These are phyloP conservation scores for Rutstroemia sp. DNA, from an alignment of 2,329 filamentous ascomycete genomes.

Conservation along the genomic window DNA sequence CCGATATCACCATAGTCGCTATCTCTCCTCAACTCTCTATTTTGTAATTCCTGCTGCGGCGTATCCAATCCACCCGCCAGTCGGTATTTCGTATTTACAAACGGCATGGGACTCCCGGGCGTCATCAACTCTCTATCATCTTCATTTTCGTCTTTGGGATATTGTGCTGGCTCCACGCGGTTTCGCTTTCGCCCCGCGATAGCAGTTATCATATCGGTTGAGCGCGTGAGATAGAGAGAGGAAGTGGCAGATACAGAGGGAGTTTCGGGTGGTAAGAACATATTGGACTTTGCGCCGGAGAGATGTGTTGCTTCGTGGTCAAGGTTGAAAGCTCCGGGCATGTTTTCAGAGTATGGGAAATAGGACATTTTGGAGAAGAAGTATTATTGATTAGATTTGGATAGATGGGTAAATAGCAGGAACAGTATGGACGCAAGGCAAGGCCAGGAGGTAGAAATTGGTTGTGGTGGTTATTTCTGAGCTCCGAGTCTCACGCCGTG, in stretches of 20 bases:
- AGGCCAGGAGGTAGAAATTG: too few relatives aligned
- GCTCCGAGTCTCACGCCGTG: too few relatives aligned
- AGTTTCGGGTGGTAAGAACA: slow-evolving; percentile 37
- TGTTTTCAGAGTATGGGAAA: slow-evolving; percentile 13
- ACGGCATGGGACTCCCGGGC: slow-evolving; percentile 32
- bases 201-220: slow-evolving; percentile 5
- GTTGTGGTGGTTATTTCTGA: too few relatives aligned
- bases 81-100: slow-evolving; percentile 44
- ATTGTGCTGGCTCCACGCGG: not conserved
- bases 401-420: too few relatives aligned
- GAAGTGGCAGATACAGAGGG: slow-evolving; percentile 31
- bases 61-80: slow-evolving; percentile 43
- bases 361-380: slow-evolving; percentile 14
- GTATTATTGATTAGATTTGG: not conserved
- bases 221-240: slow-evolving; percentile 26
- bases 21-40: slow-evolving; percentile 14
- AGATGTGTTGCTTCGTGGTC: slow-evolving; percentile 15
- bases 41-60: slow-evolving; percentile 30
- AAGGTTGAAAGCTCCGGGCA: slow-evolving; percentile 23
- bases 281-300: slow-evolving; percentile 29
- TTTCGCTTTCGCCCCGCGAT: not conserved
- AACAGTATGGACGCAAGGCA: too few relatives aligned
- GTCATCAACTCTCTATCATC: slow-evolving; percentile 12
- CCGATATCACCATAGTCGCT: slow-evolving; percentile 34
- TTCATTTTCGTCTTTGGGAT: not conserved